A percentile compares a stretch with the other conserved stretches of the same genome.
Conservation (phyloP, 2,329 filamentous ascomycete species). For the Alternaria sp. region DNA sequence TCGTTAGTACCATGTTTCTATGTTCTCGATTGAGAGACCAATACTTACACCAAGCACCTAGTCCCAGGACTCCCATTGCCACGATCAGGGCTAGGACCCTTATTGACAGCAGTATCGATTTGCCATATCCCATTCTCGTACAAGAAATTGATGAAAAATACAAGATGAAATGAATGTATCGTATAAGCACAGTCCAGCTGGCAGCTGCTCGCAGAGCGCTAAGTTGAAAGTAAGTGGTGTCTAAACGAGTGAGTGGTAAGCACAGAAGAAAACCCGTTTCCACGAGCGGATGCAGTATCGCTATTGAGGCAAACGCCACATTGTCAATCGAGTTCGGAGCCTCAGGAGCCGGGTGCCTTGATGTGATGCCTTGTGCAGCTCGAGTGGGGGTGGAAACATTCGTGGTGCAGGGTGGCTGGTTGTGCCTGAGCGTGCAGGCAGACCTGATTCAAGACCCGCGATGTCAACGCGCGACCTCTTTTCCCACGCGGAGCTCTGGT, state of each 20-base stretch:
- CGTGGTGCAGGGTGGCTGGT: slow-evolving; percentile 11
- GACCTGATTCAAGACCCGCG: slow-evolving; percentile 5
- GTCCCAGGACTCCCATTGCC: slow-evolving; percentile 26
- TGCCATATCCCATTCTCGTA: slow-evolving; percentile 26
- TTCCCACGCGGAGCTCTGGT: not conserved
- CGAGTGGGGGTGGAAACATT: slow-evolving; percentile 10
- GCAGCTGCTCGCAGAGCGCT: slow-evolving; percentile 37
- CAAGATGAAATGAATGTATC: slow-evolving; percentile 11
- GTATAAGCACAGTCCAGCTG: slow-evolving; percentile 31
- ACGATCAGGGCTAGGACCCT: slow-evolving; percentile 30
- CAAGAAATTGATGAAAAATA: not conserved
- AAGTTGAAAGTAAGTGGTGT: slow-evolving; percentile 13
- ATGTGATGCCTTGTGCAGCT: slow-evolving; percentile 6
- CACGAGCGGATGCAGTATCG: not conserved
- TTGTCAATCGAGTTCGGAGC: slow-evolving; percentile 8
- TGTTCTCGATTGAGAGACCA: not conserved
- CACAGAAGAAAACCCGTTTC: slow-evolving; percentile 9
- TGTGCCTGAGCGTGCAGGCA: slow-evolving; percentile 6
- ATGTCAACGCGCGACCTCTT: not conserved
- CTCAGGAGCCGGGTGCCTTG: slow-evolving; percentile 11
- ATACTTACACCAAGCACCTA: slow-evolving; percentile 35
- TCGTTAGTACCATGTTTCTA: not conserved
- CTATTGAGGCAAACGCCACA: slow-evolving; percentile 9
- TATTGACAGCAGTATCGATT: slow-evolving; percentile 20
- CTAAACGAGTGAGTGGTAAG: slow-evolving; percentile 13